Evolutionary conservation across 345 rosid species (phyloP).

Genomic region (Kandelia obovata): DNA sequence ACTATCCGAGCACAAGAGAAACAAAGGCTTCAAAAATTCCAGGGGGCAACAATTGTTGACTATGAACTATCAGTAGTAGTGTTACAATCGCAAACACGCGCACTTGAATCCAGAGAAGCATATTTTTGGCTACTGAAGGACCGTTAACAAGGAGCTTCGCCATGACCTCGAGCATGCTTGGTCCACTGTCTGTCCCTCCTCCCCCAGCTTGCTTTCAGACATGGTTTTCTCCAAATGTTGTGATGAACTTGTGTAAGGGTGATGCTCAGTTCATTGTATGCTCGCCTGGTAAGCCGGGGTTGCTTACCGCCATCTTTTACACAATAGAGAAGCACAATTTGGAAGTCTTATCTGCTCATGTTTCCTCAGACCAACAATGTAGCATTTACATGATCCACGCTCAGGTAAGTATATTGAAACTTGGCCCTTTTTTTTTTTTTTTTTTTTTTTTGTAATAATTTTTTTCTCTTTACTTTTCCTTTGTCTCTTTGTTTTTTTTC

Average conservation of each 20-base stretch:
- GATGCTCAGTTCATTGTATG: slow-evolving; percentile 51
- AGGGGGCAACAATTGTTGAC: slow-evolving; percentile 14
- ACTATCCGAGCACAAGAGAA: slow-evolving; percentile 40
- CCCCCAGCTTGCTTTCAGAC: slow-evolving; percentile 36
- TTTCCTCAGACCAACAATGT: slow-evolving; percentile 37
- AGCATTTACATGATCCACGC: slow-evolving; percentile 39
- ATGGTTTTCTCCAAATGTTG: slow-evolving; percentile 55
- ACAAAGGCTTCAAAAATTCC: slow-evolving; percentile 49
- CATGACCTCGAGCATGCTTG: slow-evolving; percentile 4
- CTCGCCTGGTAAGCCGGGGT: slow-evolving; percentile 35
- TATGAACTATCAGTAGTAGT: slow-evolving; percentile 24
- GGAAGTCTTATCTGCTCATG: slow-evolving; percentile 47
- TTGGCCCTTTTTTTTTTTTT: neutral
- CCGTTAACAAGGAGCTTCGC: slow-evolving; percentile 14
- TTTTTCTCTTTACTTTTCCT: no score
- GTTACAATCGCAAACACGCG: slow-evolving; percentile 21
- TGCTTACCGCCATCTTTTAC: slow-evolving; percentile 35
- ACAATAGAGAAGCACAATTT: slow-evolving; percentile 47
- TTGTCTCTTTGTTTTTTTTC: no score
- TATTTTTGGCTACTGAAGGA: slow-evolving; percentile 32
- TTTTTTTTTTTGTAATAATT: no score
- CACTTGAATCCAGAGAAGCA: slow-evolving; percentile 29
- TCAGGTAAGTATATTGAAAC: slow-evolving; percentile 28
- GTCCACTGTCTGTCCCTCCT: slow-evolving; percentile 8
- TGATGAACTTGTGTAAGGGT: slow-evolving; percentile 42